A percentile compares a stretch with the other conserved stretches of the same genome.
phyloP scores from a whole-genome alignment of 441 rosid species.

The Pelargonium cotyledonis region DNA sequence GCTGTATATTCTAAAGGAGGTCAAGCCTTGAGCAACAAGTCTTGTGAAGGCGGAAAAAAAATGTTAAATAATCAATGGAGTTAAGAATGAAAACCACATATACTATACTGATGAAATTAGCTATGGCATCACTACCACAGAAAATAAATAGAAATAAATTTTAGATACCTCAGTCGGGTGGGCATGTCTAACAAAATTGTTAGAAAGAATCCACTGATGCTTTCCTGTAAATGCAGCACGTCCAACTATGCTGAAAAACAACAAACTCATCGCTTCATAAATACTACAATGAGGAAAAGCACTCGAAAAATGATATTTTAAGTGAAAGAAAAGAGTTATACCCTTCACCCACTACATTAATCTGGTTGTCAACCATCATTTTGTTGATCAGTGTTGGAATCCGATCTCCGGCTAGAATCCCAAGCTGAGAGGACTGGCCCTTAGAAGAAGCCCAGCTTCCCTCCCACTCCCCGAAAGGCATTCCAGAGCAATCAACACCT shows the following conservation, averaged over 20 bases:
- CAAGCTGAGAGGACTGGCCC: constrained; percentile 25
- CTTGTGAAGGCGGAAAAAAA: too few species aligned
- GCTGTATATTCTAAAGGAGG: too few species aligned
- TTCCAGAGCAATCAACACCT: constrained; percentile 25
- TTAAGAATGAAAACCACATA: too few species aligned
- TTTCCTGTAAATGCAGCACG: constrained; percentile 84
- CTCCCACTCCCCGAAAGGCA: constrained; percentile 40
- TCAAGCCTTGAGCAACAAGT: too few species aligned
- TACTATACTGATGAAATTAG: not conserved
- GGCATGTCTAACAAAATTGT: constrained; percentile 36
- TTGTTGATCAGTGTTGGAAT: constrained; percentile 50
- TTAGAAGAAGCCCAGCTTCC: constrained; percentile 30
- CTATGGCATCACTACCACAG: not conserved
- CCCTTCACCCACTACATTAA: constrained; percentile 84
- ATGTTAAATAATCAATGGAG: too few species aligned
- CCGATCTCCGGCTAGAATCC: constrained; percentile 33
- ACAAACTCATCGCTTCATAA: constrained; percentile 14
- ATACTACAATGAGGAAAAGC: constrained; percentile 5
- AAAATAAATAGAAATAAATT: not conserved
- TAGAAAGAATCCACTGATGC: constrained; percentile 77
- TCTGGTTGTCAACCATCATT: constrained; percentile 70
- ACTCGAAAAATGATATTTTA: not conserved
- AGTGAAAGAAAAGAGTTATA: constrained; percentile 24
- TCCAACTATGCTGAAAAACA: constrained; percentile 64
- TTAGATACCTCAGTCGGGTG: constrained; percentile 68